These are phyloP conservation scores for Pichia californica DNA, from an alignment of 805 yeast species.

Conservation along the genomic window DNA sequence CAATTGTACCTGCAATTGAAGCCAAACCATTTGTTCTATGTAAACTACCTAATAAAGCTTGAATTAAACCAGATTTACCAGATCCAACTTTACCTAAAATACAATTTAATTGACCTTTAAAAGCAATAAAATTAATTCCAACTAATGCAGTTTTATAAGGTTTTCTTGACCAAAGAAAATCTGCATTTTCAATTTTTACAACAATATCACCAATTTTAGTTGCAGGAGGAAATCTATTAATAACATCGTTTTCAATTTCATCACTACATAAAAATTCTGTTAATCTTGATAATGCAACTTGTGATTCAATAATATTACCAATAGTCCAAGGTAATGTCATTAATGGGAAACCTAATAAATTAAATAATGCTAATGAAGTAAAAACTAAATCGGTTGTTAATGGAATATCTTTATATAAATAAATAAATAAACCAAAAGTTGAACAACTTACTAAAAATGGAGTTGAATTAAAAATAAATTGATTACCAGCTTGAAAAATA, in stretches of 20 bases:
- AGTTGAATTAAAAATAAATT: constrained; percentile 75
- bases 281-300: constrained; percentile 74
- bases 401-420: constrained; percentile 48
- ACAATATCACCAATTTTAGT: constrained; percentile 58
- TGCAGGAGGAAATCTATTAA: constrained; percentile 44
- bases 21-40: constrained; percentile 30
- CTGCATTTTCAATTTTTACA: constrained; percentile 55
- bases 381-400: constrained; percentile 86
- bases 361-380: constrained; percentile 85
- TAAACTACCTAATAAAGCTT: constrained; percentile 51
- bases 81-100: constrained; percentile 64
- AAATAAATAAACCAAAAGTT: constrained; percentile 74
- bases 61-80: constrained; percentile 56
- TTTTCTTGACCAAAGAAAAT: constrained; percentile 72
- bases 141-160: constrained; percentile 57
- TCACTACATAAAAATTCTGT: constrained; percentile 63
- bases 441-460: constrained; percentile 87
- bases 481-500: constrained; percentile 58
- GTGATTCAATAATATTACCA: constrained; percentile 80
- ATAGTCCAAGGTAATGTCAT: constrained; percentile 89
- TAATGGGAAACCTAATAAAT: constrained; percentile 83
- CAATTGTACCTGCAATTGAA: constrained; percentile 37
- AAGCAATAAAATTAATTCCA: constrained; percentile 42
- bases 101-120: constrained; percentile 50
- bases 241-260: constrained; percentile 71